A percentile compares a stretch with the other conserved stretches of the same genome.
Conservation (phyloP, 768 basidiomycete genomes). For the Panaeolus cyanescens region DNA sequence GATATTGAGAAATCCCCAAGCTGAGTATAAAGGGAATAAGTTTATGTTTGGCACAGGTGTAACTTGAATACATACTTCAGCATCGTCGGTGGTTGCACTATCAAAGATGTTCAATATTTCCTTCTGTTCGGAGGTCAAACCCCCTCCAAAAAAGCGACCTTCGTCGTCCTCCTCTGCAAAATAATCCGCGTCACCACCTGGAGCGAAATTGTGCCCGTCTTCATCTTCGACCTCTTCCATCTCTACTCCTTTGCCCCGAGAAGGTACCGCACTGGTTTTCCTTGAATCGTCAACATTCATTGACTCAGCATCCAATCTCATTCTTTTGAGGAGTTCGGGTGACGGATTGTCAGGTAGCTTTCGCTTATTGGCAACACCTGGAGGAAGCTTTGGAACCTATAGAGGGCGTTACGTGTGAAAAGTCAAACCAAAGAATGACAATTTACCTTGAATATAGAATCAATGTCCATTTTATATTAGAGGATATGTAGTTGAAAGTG, state of each 20-base stretch:
- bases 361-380: constrained; percentile 59
- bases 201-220: constrained; percentile 59
- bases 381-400: constrained; percentile 70
- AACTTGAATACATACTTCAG: constrained; percentile 56
- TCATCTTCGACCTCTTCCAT: constrained; percentile 69
- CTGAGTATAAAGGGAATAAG: constrained; percentile 34
- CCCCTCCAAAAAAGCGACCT: constrained; percentile 92
- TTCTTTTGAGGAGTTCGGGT: constrained; percentile 81
- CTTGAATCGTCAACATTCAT: not conserved
- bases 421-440: not conserved
- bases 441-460: constrained; percentile 52
- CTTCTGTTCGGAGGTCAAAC: constrained; percentile 90
- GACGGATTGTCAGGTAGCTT: constrained; percentile 78
- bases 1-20: constrained; percentile 68
- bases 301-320: constrained; percentile 53
- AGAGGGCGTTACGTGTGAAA: not conserved
- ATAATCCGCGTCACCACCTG: constrained; percentile 89
- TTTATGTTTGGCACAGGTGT: not conserved
- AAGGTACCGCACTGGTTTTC: constrained; percentile 17
- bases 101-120: constrained; percentile 97
- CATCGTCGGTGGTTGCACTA: constrained; percentile 62
- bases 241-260: constrained; percentile 43
- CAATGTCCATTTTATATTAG: constrained; percentile 42
- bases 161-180: constrained; percentile 91
- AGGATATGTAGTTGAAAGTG: no score